Evolutionary conservation across 805 yeast genomes (phyloP), one percentile per base, ranked within the genome.

Genomic region (Tetrapisispora taiwanensis): DNA sequence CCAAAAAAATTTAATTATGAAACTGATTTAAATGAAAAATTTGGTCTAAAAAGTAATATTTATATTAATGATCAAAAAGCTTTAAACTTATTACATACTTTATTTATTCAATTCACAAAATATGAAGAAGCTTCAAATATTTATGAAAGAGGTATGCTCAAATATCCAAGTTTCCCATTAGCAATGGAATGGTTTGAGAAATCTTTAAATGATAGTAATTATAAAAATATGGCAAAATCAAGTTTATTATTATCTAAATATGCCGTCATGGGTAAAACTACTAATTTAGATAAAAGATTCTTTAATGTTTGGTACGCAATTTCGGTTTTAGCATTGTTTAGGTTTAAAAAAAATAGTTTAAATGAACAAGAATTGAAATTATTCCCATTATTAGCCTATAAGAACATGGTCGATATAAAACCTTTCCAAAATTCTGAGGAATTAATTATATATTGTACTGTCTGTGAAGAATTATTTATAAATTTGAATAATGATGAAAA

Each of bases 391-490:
- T 63, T 87, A 30, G 89, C 87, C 0, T 54, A 70, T 46, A 76
- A 80, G 50, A 58, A 81, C 49, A 58, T 83, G 26, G 77, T 73
- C 26, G 61, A 62, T n/a, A 56, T 72, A 15, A 65, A 67, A 36
- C 85, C 90, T 1, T 66, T 71, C 37, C 51, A 66, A 34, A 66
- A 69, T 18, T 75, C 81, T 8, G 94, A 86, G 52, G 94, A 88
- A 47, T 63, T 73, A 2, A 85, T 67, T 50, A 75, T 86, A 2
- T 71, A 72, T 46, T 78, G 77, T 2, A 64, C 70, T 35, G 69
- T 84, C 2, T 60, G 79, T 47, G 59, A 66, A 37, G 59, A 64
- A 36, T 43, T 60, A 30, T 60, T 56, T 33, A 37, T 37, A 12
- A 14, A 37, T 17, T 8, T 27, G 8, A 47, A 48, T 12, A 44